A percentile compares a stretch with the other conserved stretches of the same genome.
These are phyloP conservation scores for Trichosporon sp. DNA, from an alignment of 1,284 basidiomycete species.

Conservation along the genomic window DNA sequence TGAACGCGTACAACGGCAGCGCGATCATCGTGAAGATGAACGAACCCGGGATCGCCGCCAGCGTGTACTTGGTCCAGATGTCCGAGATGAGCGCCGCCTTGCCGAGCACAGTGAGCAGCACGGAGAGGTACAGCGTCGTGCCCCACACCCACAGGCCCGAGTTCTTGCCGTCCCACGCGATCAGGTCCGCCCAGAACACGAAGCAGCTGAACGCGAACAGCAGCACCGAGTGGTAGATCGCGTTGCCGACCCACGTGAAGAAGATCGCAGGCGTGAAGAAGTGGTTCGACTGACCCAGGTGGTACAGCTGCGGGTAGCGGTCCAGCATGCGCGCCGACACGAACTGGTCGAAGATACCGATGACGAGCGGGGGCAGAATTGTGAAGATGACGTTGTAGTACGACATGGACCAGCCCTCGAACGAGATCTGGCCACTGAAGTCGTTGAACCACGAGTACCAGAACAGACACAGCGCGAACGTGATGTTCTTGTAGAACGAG, in stretches of 20 bases:
- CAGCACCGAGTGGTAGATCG: conserved; percentile 84
- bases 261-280: conserved; percentile 89
- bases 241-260: conserved; percentile 94
- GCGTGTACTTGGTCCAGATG: conserved; percentile 99
- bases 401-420: conserved; percentile 97
- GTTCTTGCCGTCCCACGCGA: conserved; percentile 72
- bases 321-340: conserved; percentile 94
- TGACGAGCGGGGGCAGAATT: conserved; percentile 90
- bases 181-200: conserved; percentile 86
- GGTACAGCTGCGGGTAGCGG: conserved; percentile 94
- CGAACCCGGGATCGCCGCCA: conserved; percentile 93
- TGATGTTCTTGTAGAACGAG: conserved; percentile 96
- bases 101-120: conserved; percentile 89
- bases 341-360: conserved; percentile 97
- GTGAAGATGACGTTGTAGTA: conserved; percentile 92
- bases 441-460: conserved; percentile 99
- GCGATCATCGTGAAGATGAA: conserved; percentile 92
- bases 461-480: conserved; percentile 94
- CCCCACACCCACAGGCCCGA: conserved; percentile 98
- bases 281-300: conserved; percentile 81
- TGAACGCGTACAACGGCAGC: conserved; percentile 81
- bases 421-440: conserved; percentile 96
- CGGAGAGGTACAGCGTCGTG: conserved; percentile 85
- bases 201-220: conserved; percentile 83
- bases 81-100: conserved; percentile 97